phyloP scores from a whole-genome alignment of 2,329 filamentous ascomycete species.

The Phyllosticta ampelicida region DNA sequence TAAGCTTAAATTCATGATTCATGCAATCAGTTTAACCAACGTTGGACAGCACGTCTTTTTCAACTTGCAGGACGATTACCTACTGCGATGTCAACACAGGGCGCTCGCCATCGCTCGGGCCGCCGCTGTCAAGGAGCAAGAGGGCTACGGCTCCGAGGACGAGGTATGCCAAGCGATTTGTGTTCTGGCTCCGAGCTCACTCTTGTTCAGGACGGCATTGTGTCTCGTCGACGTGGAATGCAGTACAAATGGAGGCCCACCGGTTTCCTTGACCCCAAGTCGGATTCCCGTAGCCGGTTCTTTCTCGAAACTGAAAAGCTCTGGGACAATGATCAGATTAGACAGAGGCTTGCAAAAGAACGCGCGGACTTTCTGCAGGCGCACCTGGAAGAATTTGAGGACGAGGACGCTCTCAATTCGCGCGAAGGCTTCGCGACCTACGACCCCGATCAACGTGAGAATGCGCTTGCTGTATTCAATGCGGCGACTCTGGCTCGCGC shows the following conservation, averaged over 20 bases:
- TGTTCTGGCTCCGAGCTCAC: neutral
- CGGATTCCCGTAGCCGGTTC: conserved; percentile 31
- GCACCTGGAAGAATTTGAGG: conserved; percentile 22
- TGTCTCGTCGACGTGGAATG: conserved; percentile 20
- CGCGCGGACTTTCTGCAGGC: conserved; percentile 18
- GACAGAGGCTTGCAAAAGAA: conserved; percentile 16
- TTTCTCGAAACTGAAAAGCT: conserved; percentile 30
- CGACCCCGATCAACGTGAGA: conserved; percentile 30
- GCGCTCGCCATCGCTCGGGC: conserved; percentile 15
- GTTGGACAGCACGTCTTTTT: conserved; percentile 5
- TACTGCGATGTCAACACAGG: conserved; percentile 28
- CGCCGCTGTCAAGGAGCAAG: conserved; percentile 17
- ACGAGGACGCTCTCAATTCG: conserved; percentile 14
- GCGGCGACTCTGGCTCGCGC: conserved; percentile 25
- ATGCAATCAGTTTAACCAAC: neutral
- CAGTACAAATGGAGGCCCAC: conserved; percentile 17
- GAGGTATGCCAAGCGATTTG: conserved; percentile 23
- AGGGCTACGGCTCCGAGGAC: conserved; percentile 28
- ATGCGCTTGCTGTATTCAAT: conserved; percentile 28
- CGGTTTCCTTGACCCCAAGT: conserved; percentile 21
- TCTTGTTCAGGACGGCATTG: conserved; percentile 20
- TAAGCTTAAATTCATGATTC: conserved; percentile 15
- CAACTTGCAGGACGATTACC: conserved; percentile 20
- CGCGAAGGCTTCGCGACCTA: conserved; percentile 30
- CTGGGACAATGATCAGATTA: conserved; percentile 19